phyloP scores from a whole-genome alignment of 805 yeast genomes.

The Yarrowia bubula region DNA sequence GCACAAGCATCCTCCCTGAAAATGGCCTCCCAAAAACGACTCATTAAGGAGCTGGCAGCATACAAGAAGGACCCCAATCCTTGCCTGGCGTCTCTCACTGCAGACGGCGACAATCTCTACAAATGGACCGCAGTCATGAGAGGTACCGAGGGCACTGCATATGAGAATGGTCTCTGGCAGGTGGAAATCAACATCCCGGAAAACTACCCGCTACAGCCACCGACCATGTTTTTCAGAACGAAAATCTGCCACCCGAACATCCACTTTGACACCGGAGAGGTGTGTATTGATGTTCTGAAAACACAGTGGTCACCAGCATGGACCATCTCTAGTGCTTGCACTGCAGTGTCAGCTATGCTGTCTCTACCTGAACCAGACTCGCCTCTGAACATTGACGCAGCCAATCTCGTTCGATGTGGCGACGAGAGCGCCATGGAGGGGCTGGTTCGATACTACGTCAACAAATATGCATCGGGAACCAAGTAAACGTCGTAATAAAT shows the following conservation, averaged over 20 bases:
- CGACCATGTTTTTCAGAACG: conserved; percentile 45
- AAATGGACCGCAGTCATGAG: conserved; percentile 36
- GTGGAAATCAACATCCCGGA: conserved; percentile 44
- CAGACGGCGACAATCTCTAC: conserved; percentile 35
- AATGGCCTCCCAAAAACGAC: conserved; percentile 34
- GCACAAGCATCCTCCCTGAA: background rate
- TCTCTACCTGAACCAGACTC: conserved; percentile 42
- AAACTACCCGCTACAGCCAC: conserved; percentile 52
- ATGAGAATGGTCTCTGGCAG: conserved; percentile 51
- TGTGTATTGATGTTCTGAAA: conserved; percentile 42
- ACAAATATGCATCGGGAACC: conserved; percentile 20
- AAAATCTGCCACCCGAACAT: conserved; percentile 42
- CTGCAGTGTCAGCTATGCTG: conserved; percentile 42
- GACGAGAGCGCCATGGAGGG: conserved; percentile 32
- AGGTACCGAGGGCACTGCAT: conserved; percentile 44
- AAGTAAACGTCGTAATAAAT: conserved; percentile 20
- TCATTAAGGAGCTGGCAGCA: conserved; percentile 37
- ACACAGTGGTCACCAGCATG: conserved; percentile 45
- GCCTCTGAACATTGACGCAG: conserved; percentile 44
- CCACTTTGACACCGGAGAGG: conserved; percentile 42
- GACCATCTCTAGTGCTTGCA: conserved; percentile 41
- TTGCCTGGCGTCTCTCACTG: conserved; percentile 33
- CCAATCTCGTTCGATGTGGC: conserved; percentile 39
- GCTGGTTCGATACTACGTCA: conserved; percentile 11
- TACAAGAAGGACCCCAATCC: conserved; percentile 35